Evolutionary conservation across 768 basidiomycete species (phyloP), one percentile per base, ranked within the genome.

Genomic region (Rubroboletus pulcherrimus): DNA sequence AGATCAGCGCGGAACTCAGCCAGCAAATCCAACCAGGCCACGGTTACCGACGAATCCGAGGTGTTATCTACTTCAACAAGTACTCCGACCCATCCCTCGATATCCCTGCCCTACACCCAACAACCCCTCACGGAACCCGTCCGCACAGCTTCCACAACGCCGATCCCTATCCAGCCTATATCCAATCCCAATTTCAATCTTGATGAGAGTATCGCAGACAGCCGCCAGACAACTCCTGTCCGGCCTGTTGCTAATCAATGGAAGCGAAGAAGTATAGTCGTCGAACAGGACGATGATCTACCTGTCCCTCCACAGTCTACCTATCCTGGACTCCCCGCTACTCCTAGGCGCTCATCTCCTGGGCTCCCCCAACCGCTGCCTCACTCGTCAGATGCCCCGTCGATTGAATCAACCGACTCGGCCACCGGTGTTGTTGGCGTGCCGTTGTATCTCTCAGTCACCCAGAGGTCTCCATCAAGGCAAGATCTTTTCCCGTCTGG

Each of bases 271-370:
- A 85, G 87, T 65, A 78, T 87, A 26, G 73, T 89, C 1, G 77
- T 90, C 39, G 87, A 87, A 66, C 84, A 87, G 53, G 84, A 86
- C 41, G 86, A 89, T 38, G 85, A 87, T 53, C 73, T 76, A 12
- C 77, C 81, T 17, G 44, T 63, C 42, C 75, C 76, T 34, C 74
- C 75, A 29, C 71, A 68, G 33, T 66, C 64, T 34, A 67, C 71
- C 45, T 75, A 76, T 58, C 73, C 70, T 51, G 71, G 69, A 29
- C 71, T 77, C 19, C 78, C 80, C 21, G 62, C 65, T 34, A 77
- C 81, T 1, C 81, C 75, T 33, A 72, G 75, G 51, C 76, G 72
- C 35, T 68, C 69, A 17, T 73, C 72, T 30, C 69, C 64, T 24
- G 58, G 43, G 34, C 64, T 55, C 7, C 61, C 52, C 30, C 64